Evolutionary conservation across 495 filamentous ascomycete species (phyloP).

Genomic region (Hamigera avellanea): DNA sequence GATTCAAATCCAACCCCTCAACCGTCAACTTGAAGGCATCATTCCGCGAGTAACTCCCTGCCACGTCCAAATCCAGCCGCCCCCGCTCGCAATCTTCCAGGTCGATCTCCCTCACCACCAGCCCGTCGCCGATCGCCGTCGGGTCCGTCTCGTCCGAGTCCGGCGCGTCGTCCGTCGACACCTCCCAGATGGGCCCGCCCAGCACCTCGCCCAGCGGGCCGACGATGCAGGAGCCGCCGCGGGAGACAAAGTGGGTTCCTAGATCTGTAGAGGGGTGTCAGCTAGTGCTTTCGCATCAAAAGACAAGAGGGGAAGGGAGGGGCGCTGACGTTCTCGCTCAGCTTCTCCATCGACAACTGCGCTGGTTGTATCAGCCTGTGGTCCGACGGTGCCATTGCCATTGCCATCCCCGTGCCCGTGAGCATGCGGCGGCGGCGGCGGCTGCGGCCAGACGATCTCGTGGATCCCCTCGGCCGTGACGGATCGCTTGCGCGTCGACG

Average conservation of each 20-base stretch:
- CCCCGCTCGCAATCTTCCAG: slow-evolving; percentile 55
- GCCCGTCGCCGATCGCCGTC: slow-evolving; percentile 11
- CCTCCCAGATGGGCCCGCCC: slow-evolving; percentile 74
- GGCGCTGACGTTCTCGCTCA: background rate
- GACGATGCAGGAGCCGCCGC: slow-evolving; percentile 76
- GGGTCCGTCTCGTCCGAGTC: slow-evolving; percentile 7
- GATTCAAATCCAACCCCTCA: slow-evolving; percentile 60
- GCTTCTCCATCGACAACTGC: too few species aligned
- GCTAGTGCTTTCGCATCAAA: background rate
- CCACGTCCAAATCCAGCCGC: slow-evolving; percentile 55
- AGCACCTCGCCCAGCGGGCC: slow-evolving; percentile 68
- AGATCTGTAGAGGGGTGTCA: slow-evolving; percentile 9
- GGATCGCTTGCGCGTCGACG: slow-evolving; percentile 9
- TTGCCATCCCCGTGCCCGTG: too few species aligned
- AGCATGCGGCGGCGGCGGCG: slow-evolving; percentile 6
- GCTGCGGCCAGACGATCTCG: slow-evolving; percentile 39
- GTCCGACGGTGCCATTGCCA: too few species aligned
- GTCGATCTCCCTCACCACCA: slow-evolving; percentile 41
- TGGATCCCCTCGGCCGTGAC: slow-evolving; percentile 39
- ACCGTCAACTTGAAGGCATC: slow-evolving; percentile 74
- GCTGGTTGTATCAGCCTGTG: too few species aligned
- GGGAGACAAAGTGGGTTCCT: slow-evolving; percentile 28
- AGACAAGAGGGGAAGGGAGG: background rate
- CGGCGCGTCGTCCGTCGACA: slow-evolving; percentile 40
- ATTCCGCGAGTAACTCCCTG: slow-evolving; percentile 69